Evolutionary conservation across 2,329 filamentous ascomycete species (phyloP).

Genomic region (Diplodia intermedia): DNA sequence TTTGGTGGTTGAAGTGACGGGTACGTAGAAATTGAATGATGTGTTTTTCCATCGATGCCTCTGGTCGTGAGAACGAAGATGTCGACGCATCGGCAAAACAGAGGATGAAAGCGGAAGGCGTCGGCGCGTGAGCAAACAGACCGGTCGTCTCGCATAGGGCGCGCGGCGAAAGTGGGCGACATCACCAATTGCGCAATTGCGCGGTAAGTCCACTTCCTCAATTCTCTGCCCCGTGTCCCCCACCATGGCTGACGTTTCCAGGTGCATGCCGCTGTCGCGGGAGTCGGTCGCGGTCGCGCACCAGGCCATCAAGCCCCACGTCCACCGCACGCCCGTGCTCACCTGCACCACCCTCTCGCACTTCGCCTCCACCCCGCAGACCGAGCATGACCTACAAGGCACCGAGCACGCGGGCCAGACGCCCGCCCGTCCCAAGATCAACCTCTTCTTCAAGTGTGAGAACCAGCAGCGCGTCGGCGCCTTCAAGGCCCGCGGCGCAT

Average conservation of each 20-base stretch:
- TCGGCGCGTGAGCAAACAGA: neutral
- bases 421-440: constrained; percentile 70
- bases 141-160: neutral
- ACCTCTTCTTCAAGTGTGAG: constrained; percentile 94
- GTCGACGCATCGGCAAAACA: no score
- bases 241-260: constrained; percentile 55
- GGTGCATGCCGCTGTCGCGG: constrained; percentile 71
- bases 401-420: constrained; percentile 64
- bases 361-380: constrained; percentile 76
- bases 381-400: constrained; percentile 58
- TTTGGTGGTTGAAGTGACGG: neutral
- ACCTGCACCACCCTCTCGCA: constrained; percentile 77
- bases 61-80: no score
- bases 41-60: no score
- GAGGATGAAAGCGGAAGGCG: neutral
- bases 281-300: constrained; percentile 75
- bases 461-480: constrained; percentile 90
- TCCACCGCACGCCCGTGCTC: constrained; percentile 84
- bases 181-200: neutral
- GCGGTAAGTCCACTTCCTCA: neutral
- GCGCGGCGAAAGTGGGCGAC: neutral
- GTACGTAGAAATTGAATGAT: neutral
- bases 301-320: constrained; percentile 72
- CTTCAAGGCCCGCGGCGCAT: constrained; percentile 91
- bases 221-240: neutral